Conservation (phyloP, 768 basidiomycete species). For the Tylopilus cervinicoccineus region DNA sequence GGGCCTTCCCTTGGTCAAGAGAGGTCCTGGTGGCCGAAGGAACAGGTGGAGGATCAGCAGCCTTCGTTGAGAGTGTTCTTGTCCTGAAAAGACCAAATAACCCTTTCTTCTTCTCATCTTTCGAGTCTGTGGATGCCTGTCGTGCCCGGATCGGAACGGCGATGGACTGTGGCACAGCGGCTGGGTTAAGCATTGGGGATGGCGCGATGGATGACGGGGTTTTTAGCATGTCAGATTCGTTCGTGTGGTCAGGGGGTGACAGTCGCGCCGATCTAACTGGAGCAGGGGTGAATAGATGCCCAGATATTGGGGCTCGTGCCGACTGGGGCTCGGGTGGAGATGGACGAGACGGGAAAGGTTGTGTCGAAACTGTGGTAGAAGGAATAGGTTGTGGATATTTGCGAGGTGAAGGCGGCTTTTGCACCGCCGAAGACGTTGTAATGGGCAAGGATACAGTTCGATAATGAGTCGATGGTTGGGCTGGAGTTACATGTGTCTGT, state of each 20-base stretch:
- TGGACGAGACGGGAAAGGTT: conserved; percentile 29
- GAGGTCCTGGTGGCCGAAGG: conserved; percentile 18
- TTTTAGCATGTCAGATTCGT: conserved; percentile 51
- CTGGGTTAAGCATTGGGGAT: conserved; percentile 42
- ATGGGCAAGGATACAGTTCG: conserved; percentile 37
- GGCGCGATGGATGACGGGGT: conserved; percentile 65
- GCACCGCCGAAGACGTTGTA: conserved; percentile 12
- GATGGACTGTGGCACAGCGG: conserved; percentile 4
- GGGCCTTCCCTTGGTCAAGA: conserved; percentile 18
- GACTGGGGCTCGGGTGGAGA: conserved; percentile 15
- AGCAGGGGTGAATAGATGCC: conserved; percentile 30
- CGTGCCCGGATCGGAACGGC: conserved; percentile 22
- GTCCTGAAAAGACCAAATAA: conserved; percentile 30
- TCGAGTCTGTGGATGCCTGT: conserved; percentile 28
- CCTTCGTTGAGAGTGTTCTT: conserved; percentile 31
- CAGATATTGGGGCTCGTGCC: conserved; percentile 28
- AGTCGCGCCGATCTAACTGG: conserved; percentile 23
- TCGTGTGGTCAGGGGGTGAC: conserved; percentile 29
- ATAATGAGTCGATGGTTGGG: conserved; percentile 28
- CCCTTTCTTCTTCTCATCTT: conserved; percentile 33
- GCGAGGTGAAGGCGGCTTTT: conserved; percentile 27
- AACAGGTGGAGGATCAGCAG: conserved; percentile 20
- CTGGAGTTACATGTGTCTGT: conserved; percentile 20
- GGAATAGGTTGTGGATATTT: conserved; percentile 27
- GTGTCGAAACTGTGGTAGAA: conserved; percentile 22